phyloP scores from a whole-genome alignment of 1,284 basidiomycete species.

The Earliella scabrosa region DNA sequence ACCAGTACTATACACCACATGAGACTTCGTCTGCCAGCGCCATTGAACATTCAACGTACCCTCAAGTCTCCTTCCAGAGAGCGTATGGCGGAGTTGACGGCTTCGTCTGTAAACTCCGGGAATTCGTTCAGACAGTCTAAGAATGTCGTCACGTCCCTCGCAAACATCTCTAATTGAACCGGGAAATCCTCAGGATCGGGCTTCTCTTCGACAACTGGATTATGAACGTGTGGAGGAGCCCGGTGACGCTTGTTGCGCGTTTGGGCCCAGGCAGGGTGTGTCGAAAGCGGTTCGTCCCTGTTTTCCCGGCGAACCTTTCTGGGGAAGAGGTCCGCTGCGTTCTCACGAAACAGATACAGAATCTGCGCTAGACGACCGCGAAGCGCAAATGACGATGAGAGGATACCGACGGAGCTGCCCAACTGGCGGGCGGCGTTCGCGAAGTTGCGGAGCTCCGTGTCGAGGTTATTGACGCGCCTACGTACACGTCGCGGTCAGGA shows the following conservation, averaged over 20 bases:
- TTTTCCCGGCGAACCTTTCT: slow-evolving; percentile 55
- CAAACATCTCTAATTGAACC: slow-evolving; percentile 59
- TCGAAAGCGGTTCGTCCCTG: slow-evolving; percentile 48
- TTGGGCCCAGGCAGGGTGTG: slow-evolving; percentile 39
- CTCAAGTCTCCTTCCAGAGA: slow-evolving; percentile 71
- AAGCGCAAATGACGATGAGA: slow-evolving; percentile 69
- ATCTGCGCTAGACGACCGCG: slow-evolving; percentile 70
- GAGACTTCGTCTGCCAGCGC: slow-evolving; percentile 1
- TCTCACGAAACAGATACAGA: slow-evolving; percentile 68
- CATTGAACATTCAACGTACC: slow-evolving; percentile 36
- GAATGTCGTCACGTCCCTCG: slow-evolving; percentile 65
- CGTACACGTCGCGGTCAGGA: neutral
- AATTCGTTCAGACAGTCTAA: slow-evolving; percentile 73
- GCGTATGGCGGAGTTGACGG: slow-evolving; percentile 66
- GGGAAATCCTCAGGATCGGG: slow-evolving; percentile 70
- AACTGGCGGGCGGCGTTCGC: slow-evolving; percentile 74
- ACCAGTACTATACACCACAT: slow-evolving; percentile 57
- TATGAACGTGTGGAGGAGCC: slow-evolving; percentile 49
- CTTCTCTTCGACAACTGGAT: slow-evolving; percentile 55
- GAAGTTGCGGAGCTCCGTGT: slow-evolving; percentile 75
- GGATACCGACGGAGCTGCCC: slow-evolving; percentile 72
- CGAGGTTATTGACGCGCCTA: slow-evolving; percentile 63
- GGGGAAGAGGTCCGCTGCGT: slow-evolving; percentile 72
- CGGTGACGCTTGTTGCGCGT: slow-evolving; percentile 35
- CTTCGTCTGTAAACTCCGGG: slow-evolving; percentile 75